A percentile compares a stretch with the other conserved stretches of the same genome.
Evolutionary conservation across 2,329 filamentous ascomycete genomes (phyloP).

Genomic region (Penicillium decumbens): DNA sequence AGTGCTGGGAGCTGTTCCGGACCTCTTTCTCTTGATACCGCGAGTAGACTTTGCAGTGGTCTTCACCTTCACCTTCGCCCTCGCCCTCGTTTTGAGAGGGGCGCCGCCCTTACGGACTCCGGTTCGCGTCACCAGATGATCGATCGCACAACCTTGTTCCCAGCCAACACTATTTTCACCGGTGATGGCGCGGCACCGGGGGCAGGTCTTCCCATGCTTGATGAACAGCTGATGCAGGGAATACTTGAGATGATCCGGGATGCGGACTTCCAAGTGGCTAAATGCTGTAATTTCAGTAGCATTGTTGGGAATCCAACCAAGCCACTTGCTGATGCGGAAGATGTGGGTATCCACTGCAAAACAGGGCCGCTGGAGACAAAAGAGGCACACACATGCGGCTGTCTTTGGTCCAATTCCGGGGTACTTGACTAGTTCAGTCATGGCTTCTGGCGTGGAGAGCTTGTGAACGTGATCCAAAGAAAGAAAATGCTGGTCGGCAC

Average conservation of each 20-base stretch:
- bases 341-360: constrained; percentile 66
- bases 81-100: not conserved
- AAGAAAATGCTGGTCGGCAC: constrained; percentile 56
- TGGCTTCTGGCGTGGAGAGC: constrained; percentile 53
- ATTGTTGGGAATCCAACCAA: constrained; percentile 56
- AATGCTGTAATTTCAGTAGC: constrained; percentile 50
- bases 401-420: constrained; percentile 64
- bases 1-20: not conserved
- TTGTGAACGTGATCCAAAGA: constrained; percentile 60
- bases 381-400: constrained; percentile 60
- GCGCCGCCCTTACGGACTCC: constrained; percentile 44
- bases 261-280: constrained; percentile 56
- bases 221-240: constrained; percentile 59
- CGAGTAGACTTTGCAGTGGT: no score
- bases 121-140: constrained; percentile 57
- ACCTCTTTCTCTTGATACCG: not conserved
- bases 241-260: constrained; percentile 61
- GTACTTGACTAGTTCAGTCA: constrained; percentile 54
- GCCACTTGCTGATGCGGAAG: constrained; percentile 58
- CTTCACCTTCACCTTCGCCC: no score
- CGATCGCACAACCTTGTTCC: constrained; percentile 61
- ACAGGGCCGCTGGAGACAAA: constrained; percentile 59
- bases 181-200: constrained; percentile 58
- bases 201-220: constrained; percentile 58
- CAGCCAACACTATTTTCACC: constrained; percentile 58